These are phyloP conservation scores for Ceratocystis huliohia DNA, from an alignment of 2,329 filamentous ascomycete species.

Conservation along the genomic window DNA sequence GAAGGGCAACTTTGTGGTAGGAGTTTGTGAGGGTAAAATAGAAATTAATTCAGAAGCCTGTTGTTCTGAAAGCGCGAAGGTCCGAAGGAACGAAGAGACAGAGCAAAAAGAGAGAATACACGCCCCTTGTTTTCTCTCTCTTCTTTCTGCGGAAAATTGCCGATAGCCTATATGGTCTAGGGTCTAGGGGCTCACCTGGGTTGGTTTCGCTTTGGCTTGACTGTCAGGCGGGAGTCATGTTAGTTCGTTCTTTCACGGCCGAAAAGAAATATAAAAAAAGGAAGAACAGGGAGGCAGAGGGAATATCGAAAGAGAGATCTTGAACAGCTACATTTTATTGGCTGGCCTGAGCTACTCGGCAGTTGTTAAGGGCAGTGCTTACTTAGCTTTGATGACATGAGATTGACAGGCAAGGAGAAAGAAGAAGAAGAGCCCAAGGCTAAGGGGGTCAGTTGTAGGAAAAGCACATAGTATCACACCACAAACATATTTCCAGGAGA, in stretches of 20 bases:
- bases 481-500: too few species aligned
- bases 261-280: not conserved
- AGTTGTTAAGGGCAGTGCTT: not conserved
- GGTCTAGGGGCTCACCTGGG: not conserved
- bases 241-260: not conserved
- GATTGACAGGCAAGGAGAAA: conserved; percentile 6
- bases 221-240: conserved; percentile 3
- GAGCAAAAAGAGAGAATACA: not conserved
- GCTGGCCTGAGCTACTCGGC: not conserved
- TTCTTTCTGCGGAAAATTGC: conserved; percentile 2
- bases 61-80: not conserved
- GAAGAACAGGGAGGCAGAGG: not conserved
- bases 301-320: not conserved
- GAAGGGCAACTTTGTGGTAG: too few species aligned
- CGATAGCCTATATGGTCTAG: not conserved
- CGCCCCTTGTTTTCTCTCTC: not conserved
- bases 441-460: too few species aligned
- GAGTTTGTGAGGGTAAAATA: too few species aligned
- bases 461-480: too few species aligned
- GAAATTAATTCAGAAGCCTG: too few species aligned
- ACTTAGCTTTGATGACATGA: not conserved
- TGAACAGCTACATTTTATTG: not conserved
- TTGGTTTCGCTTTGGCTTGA: not conserved
- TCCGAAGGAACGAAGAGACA: not conserved
- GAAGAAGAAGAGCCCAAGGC: not conserved